Conservation (phyloP, 2,329 filamentous ascomycete species). For the Leptographium radiaticola region DNA sequence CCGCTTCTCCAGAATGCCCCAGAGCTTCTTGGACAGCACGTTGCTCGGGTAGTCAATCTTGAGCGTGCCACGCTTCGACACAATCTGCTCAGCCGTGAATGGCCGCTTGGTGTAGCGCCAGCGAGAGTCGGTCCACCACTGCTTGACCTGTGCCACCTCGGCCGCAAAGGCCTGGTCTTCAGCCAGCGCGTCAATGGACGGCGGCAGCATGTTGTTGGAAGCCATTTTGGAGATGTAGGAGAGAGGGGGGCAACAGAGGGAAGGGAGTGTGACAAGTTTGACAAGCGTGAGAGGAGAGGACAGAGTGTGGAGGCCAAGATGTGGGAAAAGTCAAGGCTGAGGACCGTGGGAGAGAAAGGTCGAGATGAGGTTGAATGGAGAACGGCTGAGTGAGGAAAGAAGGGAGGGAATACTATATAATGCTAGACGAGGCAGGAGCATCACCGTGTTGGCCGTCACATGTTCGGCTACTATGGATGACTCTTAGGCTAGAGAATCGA, state of each 20-base stretch:
- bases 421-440: background rate
- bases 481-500: background rate
- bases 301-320: background rate
- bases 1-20: conserved; percentile 73
- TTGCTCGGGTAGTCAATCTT: conserved; percentile 90
- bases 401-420: background rate
- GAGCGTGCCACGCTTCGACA: conserved; percentile 83
- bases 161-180: conserved; percentile 60
- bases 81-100: conserved; percentile 94
- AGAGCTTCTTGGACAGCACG: conserved; percentile 82
- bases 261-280: background rate
- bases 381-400: background rate
- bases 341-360: background rate
- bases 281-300: background rate
- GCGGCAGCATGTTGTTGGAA: conserved; percentile 48
- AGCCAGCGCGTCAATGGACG: conserved; percentile 38
- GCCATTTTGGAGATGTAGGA: conserved; percentile 31
- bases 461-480: conserved; percentile 10
- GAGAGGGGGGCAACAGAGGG: background rate
- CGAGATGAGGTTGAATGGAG: conserved; percentile 4
- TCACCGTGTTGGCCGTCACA: conserved; percentile 8
- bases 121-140: conserved; percentile 87
- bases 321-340: background rate
- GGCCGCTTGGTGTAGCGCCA: conserved; percentile 89
- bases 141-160: conserved; percentile 78